phyloP scores from a whole-genome alignment of 441 rosid genomes.

The Macaranga tanarius region DNA sequence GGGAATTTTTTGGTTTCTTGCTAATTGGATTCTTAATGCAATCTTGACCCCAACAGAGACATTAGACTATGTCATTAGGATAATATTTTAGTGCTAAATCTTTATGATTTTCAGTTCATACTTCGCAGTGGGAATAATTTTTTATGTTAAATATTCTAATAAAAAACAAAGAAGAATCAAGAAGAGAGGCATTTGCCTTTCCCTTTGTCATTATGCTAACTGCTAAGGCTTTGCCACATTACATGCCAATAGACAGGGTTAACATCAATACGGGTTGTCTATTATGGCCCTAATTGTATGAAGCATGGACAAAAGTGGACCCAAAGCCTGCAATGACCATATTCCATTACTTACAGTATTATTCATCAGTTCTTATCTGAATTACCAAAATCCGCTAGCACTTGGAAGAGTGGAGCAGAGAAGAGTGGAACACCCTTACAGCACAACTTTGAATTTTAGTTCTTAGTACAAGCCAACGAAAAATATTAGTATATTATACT shows the following conservation, averaged over 20 bases:
- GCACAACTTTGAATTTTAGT: too few species aligned
- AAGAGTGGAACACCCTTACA: too few species aligned
- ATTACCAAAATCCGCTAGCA: not conserved
- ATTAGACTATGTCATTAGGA: not conserved
- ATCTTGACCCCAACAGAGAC: not conserved
- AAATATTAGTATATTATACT: too few species aligned
- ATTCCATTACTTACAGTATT: not conserved
- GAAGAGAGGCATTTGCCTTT: not conserved
- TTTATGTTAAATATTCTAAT: not conserved
- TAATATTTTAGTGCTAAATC: not conserved
- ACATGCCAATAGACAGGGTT: not conserved
- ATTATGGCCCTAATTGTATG: not conserved
- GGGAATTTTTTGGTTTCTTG: not conserved
- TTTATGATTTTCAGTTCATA: constrained; percentile 9
- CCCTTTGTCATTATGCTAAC: not conserved
- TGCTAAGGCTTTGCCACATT: not conserved
- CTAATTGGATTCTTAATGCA: not conserved
- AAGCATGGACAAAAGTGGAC: not conserved
- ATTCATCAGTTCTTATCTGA: not conserved
- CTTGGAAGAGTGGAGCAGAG: too few species aligned
- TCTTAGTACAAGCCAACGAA: too few species aligned
- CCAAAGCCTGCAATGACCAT: not conserved
- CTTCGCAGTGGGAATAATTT: not conserved
- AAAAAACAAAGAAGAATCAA: not conserved
- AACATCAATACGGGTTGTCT: constrained; percentile 14